Conservation (phyloP, 257 asterid species). For the Verbena officinalis region DNA sequence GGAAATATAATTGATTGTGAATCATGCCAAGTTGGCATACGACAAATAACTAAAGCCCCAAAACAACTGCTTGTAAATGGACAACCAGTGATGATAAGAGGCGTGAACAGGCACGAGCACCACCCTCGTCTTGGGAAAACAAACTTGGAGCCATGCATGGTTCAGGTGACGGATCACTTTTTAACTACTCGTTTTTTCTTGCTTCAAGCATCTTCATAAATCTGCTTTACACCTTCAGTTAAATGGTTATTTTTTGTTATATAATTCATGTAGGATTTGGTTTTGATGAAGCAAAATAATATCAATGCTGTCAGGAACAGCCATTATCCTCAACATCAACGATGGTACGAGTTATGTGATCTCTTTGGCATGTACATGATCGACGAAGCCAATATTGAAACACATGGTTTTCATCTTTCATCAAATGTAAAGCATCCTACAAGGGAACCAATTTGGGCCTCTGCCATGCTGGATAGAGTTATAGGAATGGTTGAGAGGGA, state of each 20-base stretch:
- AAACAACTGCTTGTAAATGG: slow-evolving; percentile 95
- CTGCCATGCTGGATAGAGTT: slow-evolving; percentile 91
- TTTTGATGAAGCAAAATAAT: slow-evolving; percentile 90
- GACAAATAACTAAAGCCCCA: slow-evolving; percentile 77
- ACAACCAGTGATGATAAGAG: slow-evolving; percentile 86
- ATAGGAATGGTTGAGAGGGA: slow-evolving; percentile 98
- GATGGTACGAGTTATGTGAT: slow-evolving; percentile 98
- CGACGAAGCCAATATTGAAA: slow-evolving; percentile 98
- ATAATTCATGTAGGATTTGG: slow-evolving; percentile 67
- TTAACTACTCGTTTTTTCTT: slow-evolving; percentile 14
- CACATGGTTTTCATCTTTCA: slow-evolving; percentile 87
- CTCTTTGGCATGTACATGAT: slow-evolving; percentile 99
- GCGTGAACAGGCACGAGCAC: slow-evolving; percentile 98
- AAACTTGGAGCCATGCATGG: slow-evolving; percentile 93
- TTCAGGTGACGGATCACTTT: slow-evolving; percentile 60
- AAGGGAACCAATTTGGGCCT: slow-evolving; percentile 77
- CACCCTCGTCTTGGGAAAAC: slow-evolving; percentile 99
- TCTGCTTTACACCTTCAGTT: slow-evolving; percentile 4
- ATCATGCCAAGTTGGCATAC: slow-evolving; percentile 91
- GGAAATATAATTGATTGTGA: slow-evolving; percentile 83
- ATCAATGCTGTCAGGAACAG: slow-evolving; percentile 96
- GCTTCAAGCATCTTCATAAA: slow-evolving; percentile 18
- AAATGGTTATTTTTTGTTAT: slow-evolving; percentile 1
- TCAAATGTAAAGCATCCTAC: slow-evolving; percentile 78
- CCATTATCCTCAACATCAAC: slow-evolving; percentile 93